Evolutionary conservation across 2,329 filamentous ascomycete species (phyloP).

Genomic region (Stagonosporopsis tanaceti): DNA sequence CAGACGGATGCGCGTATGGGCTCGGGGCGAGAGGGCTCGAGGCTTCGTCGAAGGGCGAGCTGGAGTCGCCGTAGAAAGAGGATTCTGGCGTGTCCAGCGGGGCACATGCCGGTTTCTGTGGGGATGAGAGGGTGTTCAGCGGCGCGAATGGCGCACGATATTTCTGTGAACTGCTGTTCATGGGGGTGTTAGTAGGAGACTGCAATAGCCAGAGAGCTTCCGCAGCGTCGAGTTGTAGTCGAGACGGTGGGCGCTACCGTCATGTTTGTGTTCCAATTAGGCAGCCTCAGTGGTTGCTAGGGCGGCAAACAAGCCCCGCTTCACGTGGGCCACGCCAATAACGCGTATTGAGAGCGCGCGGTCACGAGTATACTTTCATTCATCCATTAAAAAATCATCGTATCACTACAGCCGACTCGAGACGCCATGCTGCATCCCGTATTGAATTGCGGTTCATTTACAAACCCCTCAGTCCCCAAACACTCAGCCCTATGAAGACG

Average conservation of each 20-base stretch:
- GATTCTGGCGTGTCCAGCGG: constrained; percentile 10
- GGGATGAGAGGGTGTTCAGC: constrained; percentile 44
- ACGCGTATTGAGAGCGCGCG: constrained; percentile 17
- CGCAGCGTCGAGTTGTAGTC: background rate
- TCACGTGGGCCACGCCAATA: background rate
- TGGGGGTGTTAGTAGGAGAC: constrained; percentile 15
- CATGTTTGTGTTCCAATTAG: constrained; percentile 23
- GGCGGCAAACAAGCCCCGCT: constrained; percentile 18
- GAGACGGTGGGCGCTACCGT: constrained; percentile 7
- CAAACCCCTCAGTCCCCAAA: constrained; percentile 26
- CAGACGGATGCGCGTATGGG: constrained; percentile 16
- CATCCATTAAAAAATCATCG: background rate
- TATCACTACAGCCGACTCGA: background rate
- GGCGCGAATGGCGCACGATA: constrained; percentile 45
- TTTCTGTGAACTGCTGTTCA: constrained; percentile 40
- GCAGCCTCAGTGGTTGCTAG: constrained; percentile 16
- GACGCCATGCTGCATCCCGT: background rate
- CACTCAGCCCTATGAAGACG: constrained; percentile 25
- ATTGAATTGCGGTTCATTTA: background rate
- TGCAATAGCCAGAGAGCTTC: background rate
- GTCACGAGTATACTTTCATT: constrained; percentile 18
- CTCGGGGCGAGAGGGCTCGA: constrained; percentile 13
- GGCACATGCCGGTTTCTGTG: constrained; percentile 41
- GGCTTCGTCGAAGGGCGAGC: constrained; percentile 47
- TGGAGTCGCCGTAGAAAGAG: constrained; percentile 39